Percentiles rank a stretch among this genome's conserved stretches.
Conservation (phyloP, 441 rosid genomes). For the Eutrema salsugineum region DNA sequence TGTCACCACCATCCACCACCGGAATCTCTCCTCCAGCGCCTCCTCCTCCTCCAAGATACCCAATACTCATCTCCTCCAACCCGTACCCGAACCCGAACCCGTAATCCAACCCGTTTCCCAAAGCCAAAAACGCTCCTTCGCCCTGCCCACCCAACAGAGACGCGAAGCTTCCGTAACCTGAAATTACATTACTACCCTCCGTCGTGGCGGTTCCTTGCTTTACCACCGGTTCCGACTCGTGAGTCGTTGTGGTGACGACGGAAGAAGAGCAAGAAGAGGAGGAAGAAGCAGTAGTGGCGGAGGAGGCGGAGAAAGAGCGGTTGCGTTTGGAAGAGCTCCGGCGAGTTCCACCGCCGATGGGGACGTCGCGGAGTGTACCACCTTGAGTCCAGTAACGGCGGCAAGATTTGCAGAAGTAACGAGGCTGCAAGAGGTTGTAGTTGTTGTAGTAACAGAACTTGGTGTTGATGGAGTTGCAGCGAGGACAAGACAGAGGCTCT, state of each 20-base stretch:
- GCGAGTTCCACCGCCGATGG: conserved; percentile 81
- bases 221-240: conserved; percentile 19
- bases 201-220: not conserved
- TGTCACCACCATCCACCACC: conserved; percentile 32
- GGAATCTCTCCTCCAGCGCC: conserved; percentile 2
- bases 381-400: conserved; percentile 97
- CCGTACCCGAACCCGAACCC: conserved; percentile 55
- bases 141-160: conserved; percentile 62
- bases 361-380: conserved; percentile 84
- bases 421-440: conserved; percentile 89
- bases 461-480: conserved; percentile 80
- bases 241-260: conserved; percentile 28
- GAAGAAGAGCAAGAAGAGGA: conserved; percentile 30
- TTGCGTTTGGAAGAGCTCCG: conserved; percentile 42
- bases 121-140: conserved; percentile 50
- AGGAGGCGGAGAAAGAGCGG: conserved; percentile 24
- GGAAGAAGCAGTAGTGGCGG: conserved; percentile 19
- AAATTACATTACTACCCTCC: conserved; percentile 31
- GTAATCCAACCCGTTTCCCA: conserved; percentile 42
- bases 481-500: conserved; percentile 62
- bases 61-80: conserved; percentile 57
- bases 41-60: conserved; percentile 40
- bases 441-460: conserved; percentile 92
- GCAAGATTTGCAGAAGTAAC: conserved; percentile 85
- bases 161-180: conserved; percentile 48